phyloP scores from a whole-genome alignment of 805 yeast genomes.

The Candida railenensis region DNA sequence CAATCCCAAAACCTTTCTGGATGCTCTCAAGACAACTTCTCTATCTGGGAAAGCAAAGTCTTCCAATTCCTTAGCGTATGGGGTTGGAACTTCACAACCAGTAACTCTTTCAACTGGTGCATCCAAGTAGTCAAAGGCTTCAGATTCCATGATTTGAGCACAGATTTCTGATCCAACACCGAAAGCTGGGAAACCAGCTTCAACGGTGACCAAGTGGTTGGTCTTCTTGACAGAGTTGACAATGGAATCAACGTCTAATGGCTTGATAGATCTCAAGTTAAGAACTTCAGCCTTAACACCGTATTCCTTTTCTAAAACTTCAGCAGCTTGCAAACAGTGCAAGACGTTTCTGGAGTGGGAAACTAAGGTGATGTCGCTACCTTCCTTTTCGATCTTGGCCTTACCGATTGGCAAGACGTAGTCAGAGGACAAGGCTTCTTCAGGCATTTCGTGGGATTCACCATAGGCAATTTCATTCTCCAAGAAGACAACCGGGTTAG shows the following conservation, averaged over 20 bases:
- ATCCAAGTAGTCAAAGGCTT: conserved; percentile 96
- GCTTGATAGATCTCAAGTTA: conserved; percentile 96
- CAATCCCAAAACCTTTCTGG: conserved; percentile 74
- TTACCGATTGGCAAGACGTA: conserved; percentile 90
- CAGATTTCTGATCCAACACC: conserved; percentile 98
- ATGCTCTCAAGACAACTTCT: conserved; percentile 83
- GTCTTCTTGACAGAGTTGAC: conserved; percentile 92
- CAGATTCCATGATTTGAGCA: conserved; percentile 97
- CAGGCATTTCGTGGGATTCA: conserved; percentile 84
- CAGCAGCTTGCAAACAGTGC: conserved; percentile 88
- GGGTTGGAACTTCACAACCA: conserved; percentile 99
- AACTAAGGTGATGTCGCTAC: conserved; percentile 85
- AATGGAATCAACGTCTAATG: conserved; percentile 86
- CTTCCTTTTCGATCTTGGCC: conserved; percentile 93
- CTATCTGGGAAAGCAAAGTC: conserved; percentile 98
- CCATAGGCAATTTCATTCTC: conserved; percentile 96
- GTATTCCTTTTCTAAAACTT: conserved; percentile 75
- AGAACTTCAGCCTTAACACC: conserved; percentile 91
- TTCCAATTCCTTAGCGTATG: conserved; percentile 94
- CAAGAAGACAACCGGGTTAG: conserved; percentile 93
- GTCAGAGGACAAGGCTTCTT: conserved; percentile 86
- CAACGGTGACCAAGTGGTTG: conserved; percentile 92
- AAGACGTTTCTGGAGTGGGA: conserved; percentile 90
- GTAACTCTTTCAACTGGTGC: conserved; percentile 98
- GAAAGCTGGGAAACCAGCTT: conserved; percentile 96